These are phyloP conservation scores for Monilinia fructicola DNA, from an alignment of 2,329 filamentous ascomycete species.

Conservation along the genomic window DNA sequence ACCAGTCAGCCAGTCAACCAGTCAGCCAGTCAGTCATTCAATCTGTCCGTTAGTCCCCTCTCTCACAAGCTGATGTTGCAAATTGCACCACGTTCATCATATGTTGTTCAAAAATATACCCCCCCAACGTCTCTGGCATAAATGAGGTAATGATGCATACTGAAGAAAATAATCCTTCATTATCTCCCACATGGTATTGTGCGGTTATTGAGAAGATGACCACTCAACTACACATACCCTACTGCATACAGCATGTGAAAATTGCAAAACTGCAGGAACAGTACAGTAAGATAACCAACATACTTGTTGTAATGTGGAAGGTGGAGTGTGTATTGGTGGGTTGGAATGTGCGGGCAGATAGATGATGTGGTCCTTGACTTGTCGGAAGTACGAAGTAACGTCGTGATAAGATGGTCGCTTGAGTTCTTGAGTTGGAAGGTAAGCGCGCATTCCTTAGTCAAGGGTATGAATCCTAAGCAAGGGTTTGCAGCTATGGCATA, in stretches of 20 bases:
- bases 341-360: too few species aligned
- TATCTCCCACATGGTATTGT: constrained; percentile 6
- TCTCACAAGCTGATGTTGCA: too few species aligned
- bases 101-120: too few species aligned
- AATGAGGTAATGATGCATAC: neutral
- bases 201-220: neutral
- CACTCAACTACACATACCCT: neutral
- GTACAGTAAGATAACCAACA: neutral
- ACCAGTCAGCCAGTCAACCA: too few species aligned
- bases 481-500: neutral
- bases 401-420: constrained; percentile 1
- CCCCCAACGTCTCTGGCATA: neutral
- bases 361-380: too few species aligned
- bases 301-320: constrained; percentile 3
- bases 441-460: constrained; percentile 1
- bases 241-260: constrained; percentile 1
- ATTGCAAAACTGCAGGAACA: neutral
- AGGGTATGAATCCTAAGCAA: neutral
- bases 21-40: too few species aligned
- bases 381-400: too few species aligned
- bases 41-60: too few species aligned
- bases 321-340: neutral
- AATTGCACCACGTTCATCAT: too few species aligned
- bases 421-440: constrained; percentile 1
- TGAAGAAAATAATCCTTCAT: neutral